These are phyloP conservation scores for Penicillium sp. DNA, from an alignment of 2,329 filamentous ascomycete species.

Conservation along the genomic window DNA sequence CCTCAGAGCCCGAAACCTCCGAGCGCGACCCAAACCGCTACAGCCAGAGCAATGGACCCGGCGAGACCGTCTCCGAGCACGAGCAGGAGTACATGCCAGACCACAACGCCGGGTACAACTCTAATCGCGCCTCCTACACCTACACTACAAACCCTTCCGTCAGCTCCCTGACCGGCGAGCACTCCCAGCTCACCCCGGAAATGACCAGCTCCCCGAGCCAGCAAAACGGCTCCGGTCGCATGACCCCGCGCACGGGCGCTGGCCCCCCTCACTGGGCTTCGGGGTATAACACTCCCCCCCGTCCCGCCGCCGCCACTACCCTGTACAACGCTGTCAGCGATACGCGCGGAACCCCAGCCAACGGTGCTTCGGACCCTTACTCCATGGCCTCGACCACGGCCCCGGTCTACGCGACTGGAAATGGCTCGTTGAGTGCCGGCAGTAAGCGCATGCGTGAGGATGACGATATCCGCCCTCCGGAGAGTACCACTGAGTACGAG, in stretches of 20 bases:
- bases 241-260: conserved; percentile 76
- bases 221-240: conserved; percentile 75
- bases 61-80: conserved; percentile 69
- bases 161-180: conserved; percentile 66
- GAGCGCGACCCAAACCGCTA: conserved; percentile 69
- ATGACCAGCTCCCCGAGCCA: conserved; percentile 76
- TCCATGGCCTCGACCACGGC: conserved; percentile 65
- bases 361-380: conserved; percentile 70
- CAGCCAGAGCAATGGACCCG: conserved; percentile 56
- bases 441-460: conserved; percentile 65
- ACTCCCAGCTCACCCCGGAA: conserved; percentile 74
- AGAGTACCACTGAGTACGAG: conserved; percentile 60
- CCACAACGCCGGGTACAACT: conserved; percentile 67
- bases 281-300: conserved; percentile 77
- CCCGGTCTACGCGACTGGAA: conserved; percentile 54
- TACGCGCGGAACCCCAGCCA: conserved; percentile 63
- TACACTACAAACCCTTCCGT: conserved; percentile 68
- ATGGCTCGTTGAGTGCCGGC: conserved; percentile 56
- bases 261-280: conserved; percentile 71
- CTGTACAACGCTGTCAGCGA: conserved; percentile 88
- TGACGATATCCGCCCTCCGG: conserved; percentile 64
- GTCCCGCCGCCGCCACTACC: conserved; percentile 68
- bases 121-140: conserved; percentile 70
- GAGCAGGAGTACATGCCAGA: conserved; percentile 82
- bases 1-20: conserved; percentile 59